Conservation (phyloP, 192 early-diverging fungal species). For the Jimgerdemannia lactiflua region DNA sequence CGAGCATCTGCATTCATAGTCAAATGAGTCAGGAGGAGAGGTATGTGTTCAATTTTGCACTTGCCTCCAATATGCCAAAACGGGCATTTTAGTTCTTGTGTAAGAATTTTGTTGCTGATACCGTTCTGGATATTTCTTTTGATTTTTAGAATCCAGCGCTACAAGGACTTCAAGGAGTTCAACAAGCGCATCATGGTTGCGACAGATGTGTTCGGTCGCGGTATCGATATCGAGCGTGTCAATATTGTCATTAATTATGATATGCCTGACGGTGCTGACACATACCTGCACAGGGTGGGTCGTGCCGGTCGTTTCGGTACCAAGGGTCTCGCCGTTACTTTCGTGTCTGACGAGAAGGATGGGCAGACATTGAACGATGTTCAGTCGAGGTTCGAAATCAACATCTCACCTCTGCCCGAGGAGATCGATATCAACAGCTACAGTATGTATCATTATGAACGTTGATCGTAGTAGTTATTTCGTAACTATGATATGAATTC, state of each 20-base stretch:
- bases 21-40: slow-evolving; percentile 90
- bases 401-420: slow-evolving; percentile 85
- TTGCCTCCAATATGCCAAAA: not conserved
- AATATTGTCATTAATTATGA: slow-evolving; percentile 99
- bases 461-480: slow-evolving; percentile 32
- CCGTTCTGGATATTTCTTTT: not conserved
- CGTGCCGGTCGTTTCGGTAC: slow-evolving; percentile 99
- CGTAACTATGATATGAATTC: no score
- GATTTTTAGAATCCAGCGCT: slow-evolving; percentile 67
- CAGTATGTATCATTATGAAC: slow-evolving; percentile 25
- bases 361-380: slow-evolving; percentile 73
- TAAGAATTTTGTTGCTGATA: not conserved
- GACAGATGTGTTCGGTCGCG: slow-evolving; percentile 97
- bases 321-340: slow-evolving; percentile 96
- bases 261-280: slow-evolving; percentile 86
- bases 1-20: slow-evolving; percentile 91
- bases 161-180: slow-evolving; percentile 96
- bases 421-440: slow-evolving; percentile 83
- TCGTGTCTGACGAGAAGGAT: slow-evolving; percentile 86
- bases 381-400: slow-evolving; percentile 95
- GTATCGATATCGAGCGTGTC: slow-evolving; percentile 97
- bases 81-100: not conserved
- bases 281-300: slow-evolving; percentile 95
- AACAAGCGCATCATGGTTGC: slow-evolving; percentile 94
- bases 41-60: slow-evolving; percentile 21